A percentile compares a stretch with the other conserved stretches of the same genome.
These are phyloP conservation scores for Lactarius pseudohatsudake DNA, from an alignment of 768 basidiomycete genomes.

Conservation along the genomic window DNA sequence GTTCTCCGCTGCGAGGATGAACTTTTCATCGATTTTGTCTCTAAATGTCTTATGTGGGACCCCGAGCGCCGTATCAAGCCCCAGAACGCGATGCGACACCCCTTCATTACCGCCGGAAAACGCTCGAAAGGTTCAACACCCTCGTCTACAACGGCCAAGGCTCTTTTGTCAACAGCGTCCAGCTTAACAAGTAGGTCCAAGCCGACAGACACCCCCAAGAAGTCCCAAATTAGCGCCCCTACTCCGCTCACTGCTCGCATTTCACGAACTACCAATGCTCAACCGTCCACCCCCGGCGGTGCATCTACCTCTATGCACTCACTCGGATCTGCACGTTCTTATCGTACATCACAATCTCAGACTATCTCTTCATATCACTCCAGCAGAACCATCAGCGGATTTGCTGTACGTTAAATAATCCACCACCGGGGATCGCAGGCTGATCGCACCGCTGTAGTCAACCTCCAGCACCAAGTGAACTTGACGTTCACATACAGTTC, in stretches of 20 bases:
- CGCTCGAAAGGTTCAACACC: conserved; percentile 48
- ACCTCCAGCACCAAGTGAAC: conserved; percentile 28
- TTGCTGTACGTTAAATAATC: conserved; percentile 45
- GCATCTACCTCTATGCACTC: conserved; percentile 47
- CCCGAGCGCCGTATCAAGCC: conserved; percentile 95
- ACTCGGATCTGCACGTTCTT: conserved; percentile 62
- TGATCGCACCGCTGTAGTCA: conserved; percentile 21
- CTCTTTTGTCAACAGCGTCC: conserved; percentile 58
- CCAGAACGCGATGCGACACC: conserved; percentile 87
- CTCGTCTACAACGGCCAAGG: conserved; percentile 48
- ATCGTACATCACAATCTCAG: conserved; percentile 67
- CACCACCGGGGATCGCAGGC: conserved; percentile 30
- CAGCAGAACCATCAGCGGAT: conserved; percentile 69
- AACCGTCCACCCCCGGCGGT: conserved; percentile 58
- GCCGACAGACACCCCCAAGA: conserved; percentile 76
- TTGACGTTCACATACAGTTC: conserved; percentile 29
- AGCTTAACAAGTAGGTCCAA: conserved; percentile 55
- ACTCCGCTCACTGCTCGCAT: conserved; percentile 82
- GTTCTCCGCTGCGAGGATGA: conserved; percentile 93
- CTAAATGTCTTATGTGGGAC: conserved; percentile 98
- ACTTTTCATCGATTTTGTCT: conserved; percentile 93
- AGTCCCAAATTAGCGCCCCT: conserved; percentile 85
- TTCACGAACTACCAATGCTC: conserved; percentile 53
- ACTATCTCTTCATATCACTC: conserved; percentile 72
- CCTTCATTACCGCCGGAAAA: conserved; percentile 71